A percentile compares a stretch with the other conserved stretches of the same genome.
phyloP scores from a whole-genome alignment of 2,329 filamentous ascomycete species.

The Ceratocystis colombiana region DNA sequence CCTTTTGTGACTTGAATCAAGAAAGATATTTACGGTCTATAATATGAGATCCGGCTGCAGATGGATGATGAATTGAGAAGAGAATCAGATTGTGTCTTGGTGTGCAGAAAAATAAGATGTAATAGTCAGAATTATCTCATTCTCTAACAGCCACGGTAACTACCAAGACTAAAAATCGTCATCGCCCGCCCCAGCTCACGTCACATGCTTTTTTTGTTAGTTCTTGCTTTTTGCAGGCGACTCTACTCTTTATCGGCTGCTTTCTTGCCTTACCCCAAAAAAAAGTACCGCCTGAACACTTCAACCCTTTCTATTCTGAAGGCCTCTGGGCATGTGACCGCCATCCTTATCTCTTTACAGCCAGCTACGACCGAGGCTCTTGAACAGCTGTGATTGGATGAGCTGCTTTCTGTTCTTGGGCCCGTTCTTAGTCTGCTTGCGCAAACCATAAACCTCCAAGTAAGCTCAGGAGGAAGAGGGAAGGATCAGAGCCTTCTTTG shows the following conservation, averaged over 20 bases:
- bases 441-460: slow-evolving; percentile 10
- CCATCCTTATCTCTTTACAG: neutral
- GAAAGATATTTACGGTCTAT: neutral
- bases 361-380: slow-evolving; percentile 10
- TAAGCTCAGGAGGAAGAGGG: neutral
- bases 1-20: neutral
- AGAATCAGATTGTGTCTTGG: neutral
- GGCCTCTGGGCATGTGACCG: slow-evolving; percentile 9
- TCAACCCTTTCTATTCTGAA: neutral
- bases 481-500: slow-evolving; percentile 12
- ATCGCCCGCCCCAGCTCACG: slow-evolving; percentile 7
- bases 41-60: neutral
- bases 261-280: slow-evolving; percentile 5
- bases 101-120: neutral
- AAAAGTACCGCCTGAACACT: neutral
- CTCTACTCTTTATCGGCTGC: neutral
- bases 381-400: slow-evolving; percentile 1
- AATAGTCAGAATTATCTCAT: slow-evolving; percentile 9
- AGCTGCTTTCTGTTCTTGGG: neutral
- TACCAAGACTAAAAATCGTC: slow-evolving; percentile 12
- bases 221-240: neutral
- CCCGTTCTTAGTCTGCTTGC: slow-evolving; percentile 5
- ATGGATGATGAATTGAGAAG: neutral
- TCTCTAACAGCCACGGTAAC: slow-evolving; percentile 3
- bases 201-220: slow-evolving; percentile 9